Base-by-base conservation (phyloP, 169 alveolate species). In the Babesia bigemina region DNA sequence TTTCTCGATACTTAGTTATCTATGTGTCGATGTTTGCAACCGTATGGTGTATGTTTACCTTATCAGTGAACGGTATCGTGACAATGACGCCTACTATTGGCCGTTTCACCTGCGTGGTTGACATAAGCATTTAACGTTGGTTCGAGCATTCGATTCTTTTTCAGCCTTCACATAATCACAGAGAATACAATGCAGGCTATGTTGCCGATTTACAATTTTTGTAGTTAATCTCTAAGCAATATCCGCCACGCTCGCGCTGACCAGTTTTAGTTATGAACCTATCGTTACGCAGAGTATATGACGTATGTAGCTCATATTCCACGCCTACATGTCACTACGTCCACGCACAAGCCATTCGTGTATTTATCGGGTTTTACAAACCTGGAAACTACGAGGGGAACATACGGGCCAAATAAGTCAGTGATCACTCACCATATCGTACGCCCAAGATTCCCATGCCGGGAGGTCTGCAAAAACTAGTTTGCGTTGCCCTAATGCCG, bases 371-470 rank as follows among this genome's bases (percentile, higher is more conserved):
- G 1, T 16, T 10, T 10, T 45, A 45, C 19, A 45, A 45, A 0
- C n/a, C 50, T 10, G 19, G n/a, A 45, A 7, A 2, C 8, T 10
- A 2, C 50, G 8, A 2, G 1, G n/a, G 19, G 0, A 16, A 16
- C 4, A 13, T 45, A 16, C 19, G 8, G 19, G 19, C n/a, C 1
- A 45, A 24, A 53, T 11, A 53, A 1, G 13, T 33, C 28, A 14
- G 17, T 11, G 67, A 59, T 12, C 36, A 50, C 59, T n/a, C 33
- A 71, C 81, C 69, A 22, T 16, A 36, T 71, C 70, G 48, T 29
- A 71, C 13, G 69, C 81, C 69, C 69, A 59, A 2, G 57, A 50
- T n/a, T 71, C 81, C 53, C 57, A 71, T 8, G 72, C 70, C 11
- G 24, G n/a, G 9, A 71, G 52, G 33, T 71, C 81, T 6, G 56